Base-by-base conservation (phyloP, 306 rosid species). In the Fagus crenata region DNA sequence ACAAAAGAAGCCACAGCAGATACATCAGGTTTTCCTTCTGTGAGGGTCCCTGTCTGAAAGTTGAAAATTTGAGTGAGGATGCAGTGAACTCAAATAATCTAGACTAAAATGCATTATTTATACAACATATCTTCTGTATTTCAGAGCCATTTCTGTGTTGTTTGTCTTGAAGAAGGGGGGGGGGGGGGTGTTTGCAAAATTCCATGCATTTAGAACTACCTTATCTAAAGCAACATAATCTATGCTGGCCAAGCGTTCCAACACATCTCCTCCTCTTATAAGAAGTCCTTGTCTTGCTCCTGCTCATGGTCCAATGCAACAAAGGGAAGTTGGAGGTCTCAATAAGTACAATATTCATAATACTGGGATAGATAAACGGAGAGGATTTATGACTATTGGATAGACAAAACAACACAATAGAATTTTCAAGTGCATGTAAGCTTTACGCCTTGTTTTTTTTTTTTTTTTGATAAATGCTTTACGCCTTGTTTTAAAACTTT, bases 271-370 rank as follows among this genome's bases (percentile, higher is more conserved):
- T 70, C 99, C 97, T 85, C 99, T 81, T 59, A 95, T 87, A 78
- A 95, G 90, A 86, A 95, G 97, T 81, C 98, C 99, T 77, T 89
- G 93, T 87, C 93, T 89, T 82, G 97, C 99, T 81, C 99, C 99
- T 95, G 89, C 65, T 82, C 79, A 86, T 73, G 63, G 81, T 76
- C 70, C 22, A 32, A 55, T 17, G 71, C 77, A 54, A 55, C 7
- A 54, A 42, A 39, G 22, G 32, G 63, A 74, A 77, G 59, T 40
- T 36, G 69, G 53, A 80, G 22, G 49, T 63, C 22, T 3, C 22
- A 37, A 12, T 6, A 32, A 40, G 49, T 17, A 67, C 71, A 67
- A 67, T 14, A 39, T 67, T 39, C 37, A 37, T 39, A 15, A 17
- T 18, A 42, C 11, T 17, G 49, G 35, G 67, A 39, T 22, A 64